Evolutionary conservation across 2,329 filamentous ascomycete genomes (phyloP), one percentile per base, ranked within the genome.

Genomic region (Rutstroemia sp.): DNA sequence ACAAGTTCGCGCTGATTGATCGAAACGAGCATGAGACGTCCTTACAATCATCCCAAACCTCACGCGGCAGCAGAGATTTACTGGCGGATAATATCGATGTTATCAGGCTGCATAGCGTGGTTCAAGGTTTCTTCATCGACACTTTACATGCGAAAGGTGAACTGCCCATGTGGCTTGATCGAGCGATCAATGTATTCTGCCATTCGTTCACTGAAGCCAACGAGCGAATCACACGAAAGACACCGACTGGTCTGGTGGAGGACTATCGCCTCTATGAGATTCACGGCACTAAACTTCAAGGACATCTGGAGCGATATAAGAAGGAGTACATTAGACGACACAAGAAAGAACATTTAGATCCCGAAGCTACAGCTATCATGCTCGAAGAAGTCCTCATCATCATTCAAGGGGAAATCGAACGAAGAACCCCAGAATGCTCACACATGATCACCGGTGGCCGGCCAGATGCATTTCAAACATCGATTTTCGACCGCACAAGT

Each of bases 231-330:
- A 67, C 70, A n/a, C 67, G 71, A 5, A 72, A 73, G 51, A 65
- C 70, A 0, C 66, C 70, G 34, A 70, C 73, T 1, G 76, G 77
- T 5, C 67, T 78, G 34, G 73, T 78, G 0, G 76, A 80, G 54
- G 79, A 82, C 62, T 82, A 78, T 61, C 71, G 76, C 12, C 69
- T 77, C 9, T 80, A 79, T 51, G 68, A 73, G 17, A 76, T 80
- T 17, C 79, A 82, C 56, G 78, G 78, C 0, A 70, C 72, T 39
- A 74, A 72, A 51, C 67, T 82, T 16, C 59, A 73, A 3, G 67
- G 72, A 27, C 76, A 79, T 62, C 56, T 79, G 0, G 63, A 65
- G n/a, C 71, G 70, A 5, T 70, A 64, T 70, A 21, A 71, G 70
- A 64, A 73, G 14, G 62, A 66, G 52, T 60, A 61, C 65, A 58